phyloP scores from a whole-genome alignment of 345 rosid species.

The Euphorbia peplus region DNA sequence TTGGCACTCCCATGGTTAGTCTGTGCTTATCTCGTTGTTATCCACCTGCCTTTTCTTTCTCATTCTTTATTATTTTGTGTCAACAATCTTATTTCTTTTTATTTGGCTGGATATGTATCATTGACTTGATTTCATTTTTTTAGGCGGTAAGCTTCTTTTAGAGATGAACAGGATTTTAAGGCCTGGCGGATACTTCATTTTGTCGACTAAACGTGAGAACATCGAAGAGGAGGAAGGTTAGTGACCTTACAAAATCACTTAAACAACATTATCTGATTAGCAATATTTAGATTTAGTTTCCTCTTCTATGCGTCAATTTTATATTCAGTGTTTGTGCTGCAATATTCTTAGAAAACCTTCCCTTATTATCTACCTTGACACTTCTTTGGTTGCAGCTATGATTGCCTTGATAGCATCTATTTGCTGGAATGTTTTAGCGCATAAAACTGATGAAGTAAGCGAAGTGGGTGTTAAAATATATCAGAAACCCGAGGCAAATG shows the following conservation, averaged over 20 bases:
- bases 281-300: not conserved
- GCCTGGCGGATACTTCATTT: conserved; percentile 83
- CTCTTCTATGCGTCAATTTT: not conserved
- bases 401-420: conserved; percentile 65
- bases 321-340: not conserved
- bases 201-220: conserved; percentile 71
- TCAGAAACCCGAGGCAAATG: conserved; percentile 90
- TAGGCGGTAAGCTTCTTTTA: conserved; percentile 83
- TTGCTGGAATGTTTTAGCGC: conserved; percentile 94
- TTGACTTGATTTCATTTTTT: conserved; percentile 15
- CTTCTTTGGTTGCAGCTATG: conserved; percentile 59
- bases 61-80: not conserved
- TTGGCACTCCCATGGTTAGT: conserved; percentile 82
- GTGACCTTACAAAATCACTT: conserved; percentile 3
- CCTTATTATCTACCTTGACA: conserved; percentile 9
- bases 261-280: not conserved
- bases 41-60: conserved; percentile 1
- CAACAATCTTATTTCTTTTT: not conserved
- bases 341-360: not conserved
- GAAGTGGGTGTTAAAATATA: conserved; percentile 87
- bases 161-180: conserved; percentile 92
- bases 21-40: not conserved
- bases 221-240: conserved; percentile 81
- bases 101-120: conserved; percentile 1
- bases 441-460: conserved; percentile 83